These are phyloP conservation scores for Tylopilus sp. DNA, from an alignment of 768 basidiomycete species.

Conservation along the genomic window DNA sequence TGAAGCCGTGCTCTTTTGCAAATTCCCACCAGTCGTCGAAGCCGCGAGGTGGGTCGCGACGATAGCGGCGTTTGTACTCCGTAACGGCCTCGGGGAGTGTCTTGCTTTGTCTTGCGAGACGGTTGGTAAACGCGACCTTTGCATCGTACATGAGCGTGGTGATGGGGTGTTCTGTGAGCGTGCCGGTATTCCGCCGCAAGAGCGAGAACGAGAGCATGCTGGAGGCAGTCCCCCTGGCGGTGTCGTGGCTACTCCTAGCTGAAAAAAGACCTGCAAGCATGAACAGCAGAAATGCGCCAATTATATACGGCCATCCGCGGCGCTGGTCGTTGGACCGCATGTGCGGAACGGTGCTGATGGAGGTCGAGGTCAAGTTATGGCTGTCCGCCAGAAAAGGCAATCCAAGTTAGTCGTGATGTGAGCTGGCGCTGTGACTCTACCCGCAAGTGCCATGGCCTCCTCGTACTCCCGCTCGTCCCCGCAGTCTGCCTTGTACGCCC, in stretches of 20 bases:
- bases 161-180: slow-evolving; percentile 66
- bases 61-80: slow-evolving; percentile 80
- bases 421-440: slow-evolving; percentile 13
- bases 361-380: too few relatives aligned
- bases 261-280: slow-evolving; percentile 48
- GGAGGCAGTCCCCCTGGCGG: not conserved
- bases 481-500: slow-evolving; percentile 14
- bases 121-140: slow-evolving; percentile 62
- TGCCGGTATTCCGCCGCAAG: not conserved
- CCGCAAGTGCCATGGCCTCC: slow-evolving; percentile 20
- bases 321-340: slow-evolving; percentile 19
- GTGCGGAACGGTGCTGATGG: too few relatives aligned
- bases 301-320: slow-evolving; percentile 41
- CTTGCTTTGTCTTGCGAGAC: slow-evolving; percentile 73
- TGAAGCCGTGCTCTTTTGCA: slow-evolving; percentile 64
- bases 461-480: slow-evolving; percentile 16
- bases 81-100: slow-evolving; percentile 73
- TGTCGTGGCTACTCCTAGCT: slow-evolving; percentile 28
- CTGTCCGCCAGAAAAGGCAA: slow-evolving; percentile 21
- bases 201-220: slow-evolving; percentile 20
- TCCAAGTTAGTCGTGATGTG: slow-evolving; percentile 4
- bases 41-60: slow-evolving; percentile 77
- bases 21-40: slow-evolving; percentile 92
- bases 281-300: slow-evolving; percentile 43
- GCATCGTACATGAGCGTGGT: slow-evolving; percentile 81